Base-by-base conservation (phyloP, 495 filamentous ascomycete genomes). In the Lophiostoma macrostomum region DNA sequence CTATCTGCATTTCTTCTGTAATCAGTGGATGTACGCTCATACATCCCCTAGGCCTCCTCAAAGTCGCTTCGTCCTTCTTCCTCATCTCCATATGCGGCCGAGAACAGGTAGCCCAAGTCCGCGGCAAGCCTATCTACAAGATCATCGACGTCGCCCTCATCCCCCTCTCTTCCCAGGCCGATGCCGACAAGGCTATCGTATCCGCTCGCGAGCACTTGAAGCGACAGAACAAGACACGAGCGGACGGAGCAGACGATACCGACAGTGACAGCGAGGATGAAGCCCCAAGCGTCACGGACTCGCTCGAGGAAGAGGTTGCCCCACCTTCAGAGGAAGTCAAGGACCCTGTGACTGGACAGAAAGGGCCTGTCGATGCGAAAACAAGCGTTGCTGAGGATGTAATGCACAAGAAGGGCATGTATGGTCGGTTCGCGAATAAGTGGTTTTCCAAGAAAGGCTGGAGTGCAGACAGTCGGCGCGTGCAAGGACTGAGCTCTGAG, bases 381-480 rank as follows among this genome's bases (percentile, higher is more conserved):
- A 82, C 78, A 47, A 79, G 74, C 37, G 80, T 93, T 49, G 88
- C 84, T 0, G 79, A 94, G 72, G 88, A 96, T 69, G 90, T 95
- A 1, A 87, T 95, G 44, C 77, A 75, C 5, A 82, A 79, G 52
- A 84, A 79, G 49, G 86, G 90, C 0, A 80, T 78, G 31, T 96
- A 96, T 69, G 91, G 91, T 1, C 74, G 86, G 19, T 96, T 96
- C 66, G 88, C 91, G 0, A 80, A 88, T 53, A 83, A 81, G 57
- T 96, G 93, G 91, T 88, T 97, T 58, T 91, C 86, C 11, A 82
- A 77, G 58, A 85, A 82, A 41, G 90, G 86, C 2, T 86, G 90
- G 85, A 83, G 80, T 43, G 69, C 69, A 59, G 80, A 81, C 53
- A 75, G 74, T 46, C 71, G 78, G 55, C 72, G 77, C 42, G 73